Evolutionary conservation across 768 basidiomycete species (phyloP).

Genomic region (Phylloporus sp.): DNA sequence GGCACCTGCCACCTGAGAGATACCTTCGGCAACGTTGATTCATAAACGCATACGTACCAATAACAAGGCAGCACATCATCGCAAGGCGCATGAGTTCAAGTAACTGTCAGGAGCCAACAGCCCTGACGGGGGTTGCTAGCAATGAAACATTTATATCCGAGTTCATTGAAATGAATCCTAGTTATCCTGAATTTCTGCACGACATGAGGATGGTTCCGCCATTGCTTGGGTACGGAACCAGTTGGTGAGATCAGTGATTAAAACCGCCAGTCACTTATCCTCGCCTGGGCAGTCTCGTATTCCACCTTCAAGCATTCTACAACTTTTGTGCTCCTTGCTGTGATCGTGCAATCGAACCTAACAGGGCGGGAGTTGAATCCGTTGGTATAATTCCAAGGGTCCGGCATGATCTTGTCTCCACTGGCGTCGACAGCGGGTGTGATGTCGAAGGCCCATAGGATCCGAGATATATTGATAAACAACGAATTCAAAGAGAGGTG

Average conservation of each 20-base stretch:
- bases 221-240: not conserved
- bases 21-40: conserved; percentile 12
- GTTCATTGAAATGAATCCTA: no score
- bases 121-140: no score
- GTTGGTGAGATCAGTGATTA: not conserved
- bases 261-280: not conserved
- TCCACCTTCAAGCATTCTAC: not conserved
- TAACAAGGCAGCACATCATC: not conserved
- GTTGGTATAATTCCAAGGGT: not conserved
- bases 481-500: not conserved
- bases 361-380: not conserved
- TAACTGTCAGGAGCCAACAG: not conserved
- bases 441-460: not conserved
- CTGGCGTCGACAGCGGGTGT: not conserved
- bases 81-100: conserved; percentile 3
- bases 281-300: not conserved
- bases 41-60: conserved; percentile 10
- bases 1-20: not conserved
- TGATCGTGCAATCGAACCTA: not conserved
- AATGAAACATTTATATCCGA: not conserved
- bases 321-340: not conserved
- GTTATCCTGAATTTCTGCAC: not conserved
- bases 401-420: not conserved
- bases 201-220: not conserved
- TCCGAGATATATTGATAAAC: not conserved